Conservation (phyloP, 768 basidiomycete genomes). For the Pilatotrama ljubarskyi region DNA sequence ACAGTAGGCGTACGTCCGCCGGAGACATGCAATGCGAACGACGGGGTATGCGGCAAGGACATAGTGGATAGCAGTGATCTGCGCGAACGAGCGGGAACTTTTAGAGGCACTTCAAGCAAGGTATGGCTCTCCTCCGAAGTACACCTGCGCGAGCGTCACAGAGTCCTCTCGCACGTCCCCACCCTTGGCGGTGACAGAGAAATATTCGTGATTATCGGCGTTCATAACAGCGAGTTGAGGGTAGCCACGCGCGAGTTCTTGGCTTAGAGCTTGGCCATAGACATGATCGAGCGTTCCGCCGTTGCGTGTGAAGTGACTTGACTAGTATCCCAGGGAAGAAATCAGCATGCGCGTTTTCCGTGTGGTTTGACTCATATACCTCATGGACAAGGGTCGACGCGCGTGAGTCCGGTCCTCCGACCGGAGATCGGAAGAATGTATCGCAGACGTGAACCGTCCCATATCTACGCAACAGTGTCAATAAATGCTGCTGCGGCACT, state of each 20-base stretch:
- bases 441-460: conserved; percentile 8
- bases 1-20: too few species aligned
- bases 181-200: background rate
- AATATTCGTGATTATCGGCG: conserved; percentile 41
- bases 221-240: conserved; percentile 38
- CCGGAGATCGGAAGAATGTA: conserved; percentile 7
- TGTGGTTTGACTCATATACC: background rate
- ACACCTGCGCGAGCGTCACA: background rate
- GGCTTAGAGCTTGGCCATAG: conserved; percentile 42
- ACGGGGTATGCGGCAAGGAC: too few species aligned
- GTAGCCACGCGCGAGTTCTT: conserved; percentile 39
- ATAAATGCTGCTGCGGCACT: background rate
- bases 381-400: conserved; percentile 16
- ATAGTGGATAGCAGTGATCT: too few species aligned
- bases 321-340: background rate
- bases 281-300: conserved; percentile 43
- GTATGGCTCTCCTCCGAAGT: background rate
- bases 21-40: too few species aligned
- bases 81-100: too few species aligned
- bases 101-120: too few species aligned
- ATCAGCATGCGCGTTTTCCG: background rate
- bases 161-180: background rate
- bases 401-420: conserved; percentile 46
- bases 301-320: conserved; percentile 43
- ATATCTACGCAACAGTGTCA: background rate